Base-by-base conservation (phyloP, 345 rosid species). In the Jatropha curcas region DNA sequence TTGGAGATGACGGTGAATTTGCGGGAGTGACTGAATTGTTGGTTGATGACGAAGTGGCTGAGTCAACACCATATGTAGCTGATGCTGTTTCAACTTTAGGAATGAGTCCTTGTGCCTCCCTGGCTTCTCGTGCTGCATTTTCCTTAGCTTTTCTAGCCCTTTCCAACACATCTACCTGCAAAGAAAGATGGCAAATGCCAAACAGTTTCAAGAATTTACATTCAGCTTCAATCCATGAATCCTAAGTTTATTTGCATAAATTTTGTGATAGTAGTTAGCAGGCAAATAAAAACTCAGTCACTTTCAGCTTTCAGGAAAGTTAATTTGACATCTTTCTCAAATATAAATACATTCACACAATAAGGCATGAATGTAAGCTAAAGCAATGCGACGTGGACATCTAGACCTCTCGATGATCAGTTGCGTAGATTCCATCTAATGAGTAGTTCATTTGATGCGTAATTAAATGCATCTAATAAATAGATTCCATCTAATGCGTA, bases 71-170 rank as follows among this genome's bases (percentile, higher is more conserved):
- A 16, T 41, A 50, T 10, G 73, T 43, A 25, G 20, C 71, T 56
- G 84, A 43, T 28, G 78, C 13, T 35, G 80, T 7, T 57, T 71
- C 70, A 24, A 59, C 69, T 16, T 70, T 39, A 8, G 86, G 70
- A 69, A 88, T 77, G 4, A 79, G 71, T 66, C 87, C 89, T 70
- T 82, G 88, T 17, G 82, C 81, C 67, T 84, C 95, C 86, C 77
- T 57, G 39, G 90, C 79, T 74, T 93, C 98, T 0, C 88, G 82
- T 20, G 97, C 95, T 55, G 98, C 97, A 76, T 74, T 79, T 61
- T 92, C 92, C 75, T 94, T 94, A 39, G 97, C 91, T 77, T 59
- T 88, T 75, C 84, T 88, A 24, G 97, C 97, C 77, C 93, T 87
- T 78, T 87, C 92, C 34, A 90, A 80, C 67, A 92, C 93, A 70